A percentile compares a stretch with the other conserved stretches of the same genome.
Evolutionary conservation across 768 basidiomycete genomes (phyloP).

Genomic region (Ramaria sp.): DNA sequence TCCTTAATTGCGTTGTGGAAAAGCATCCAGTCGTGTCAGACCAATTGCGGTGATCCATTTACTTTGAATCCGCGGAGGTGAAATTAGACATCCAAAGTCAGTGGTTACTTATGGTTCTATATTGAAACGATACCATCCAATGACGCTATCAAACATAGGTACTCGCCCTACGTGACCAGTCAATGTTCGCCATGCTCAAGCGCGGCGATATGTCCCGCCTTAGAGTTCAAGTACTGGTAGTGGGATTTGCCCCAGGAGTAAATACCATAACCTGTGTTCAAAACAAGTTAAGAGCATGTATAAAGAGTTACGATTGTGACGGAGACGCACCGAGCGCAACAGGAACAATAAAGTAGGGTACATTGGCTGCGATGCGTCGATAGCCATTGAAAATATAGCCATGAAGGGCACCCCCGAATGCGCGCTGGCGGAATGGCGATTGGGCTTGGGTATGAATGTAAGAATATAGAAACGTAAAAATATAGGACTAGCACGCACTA

Average conservation of each 20-base stretch:
- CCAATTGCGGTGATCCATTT: too few species aligned
- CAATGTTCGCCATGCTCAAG: constrained; percentile 18
- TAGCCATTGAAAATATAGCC: constrained; percentile 84
- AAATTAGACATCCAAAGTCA: too few species aligned
- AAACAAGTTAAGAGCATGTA: constrained; percentile 4
- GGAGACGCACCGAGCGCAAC: constrained; percentile 60
- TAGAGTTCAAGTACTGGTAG: constrained; percentile 62
- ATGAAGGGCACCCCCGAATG: constrained; percentile 57
- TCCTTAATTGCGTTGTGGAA: too few species aligned
- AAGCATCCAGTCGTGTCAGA: too few species aligned
- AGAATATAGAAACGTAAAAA: neutral
- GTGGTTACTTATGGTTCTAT: too few species aligned
- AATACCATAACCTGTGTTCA: constrained; percentile 51
- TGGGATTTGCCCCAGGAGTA: constrained; percentile 72
- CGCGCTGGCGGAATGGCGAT: constrained; percentile 73
- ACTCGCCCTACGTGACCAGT: too few species aligned
- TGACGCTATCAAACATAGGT: too few species aligned
- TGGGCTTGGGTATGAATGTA: constrained; percentile 37
- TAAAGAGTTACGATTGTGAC: neutral
- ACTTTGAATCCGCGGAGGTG: too few species aligned
- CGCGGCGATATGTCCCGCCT: constrained; percentile 62
- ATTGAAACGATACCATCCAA: too few species aligned
- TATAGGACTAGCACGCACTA: constrained; percentile 38
- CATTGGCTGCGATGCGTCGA: constrained; percentile 60
- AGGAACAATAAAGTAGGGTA: constrained; percentile 71